Base-by-base conservation (phyloP, 2,329 filamentous ascomycete species). In the Penicillium sp. region DNA sequence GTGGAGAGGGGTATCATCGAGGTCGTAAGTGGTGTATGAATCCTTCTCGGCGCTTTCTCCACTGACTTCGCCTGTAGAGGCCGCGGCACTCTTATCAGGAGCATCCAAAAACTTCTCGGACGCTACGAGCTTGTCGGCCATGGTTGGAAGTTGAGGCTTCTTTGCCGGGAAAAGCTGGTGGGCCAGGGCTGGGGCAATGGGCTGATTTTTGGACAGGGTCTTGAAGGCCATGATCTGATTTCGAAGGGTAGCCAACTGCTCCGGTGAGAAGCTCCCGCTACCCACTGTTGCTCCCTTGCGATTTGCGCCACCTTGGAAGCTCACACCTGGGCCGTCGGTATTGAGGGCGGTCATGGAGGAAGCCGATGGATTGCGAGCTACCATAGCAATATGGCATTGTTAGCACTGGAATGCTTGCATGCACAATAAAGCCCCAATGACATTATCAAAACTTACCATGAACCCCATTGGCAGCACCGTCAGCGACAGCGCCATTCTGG, bases 191-290 rank as follows among this genome's bases (percentile, higher is more conserved):
- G 80, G 70, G 1, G 91, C 89, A 3, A 97, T 82, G 0, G 90
- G 85, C 11, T 86, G 77, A 58, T 95, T 95, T 69, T 93, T 94
- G 4, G 88, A 85, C 4, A 98, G 76, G 56, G 90, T 79, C 70
- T 94, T 94, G 72, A 96, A 97, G 0, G 91, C 90, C 59, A 85
- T 79, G 43, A 97, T 95, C 66, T 98, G 93, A 56, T 87, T 84
- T 51, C 88, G 80, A 8, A 98, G 74, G 38, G 88, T 81, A 25
- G 79, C 77, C 39, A 95, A 74, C 66, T 98, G 93, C 48, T 93
- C 86, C 25, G 80, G 79, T 9, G 83, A 84, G 65, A 95, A 90
- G 52, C 83, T 83, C 43, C 78, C 77, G 39, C 62, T 61, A n/a
- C 64, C 54, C 34, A 58, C 57, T 6, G 61, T 54, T 4, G 56